A percentile compares a stretch with the other conserved stretches of the same genome.
Evolutionary conservation across 2,329 filamentous ascomycete species (phyloP).

Genomic region (Trichoderma lentiforme): DNA sequence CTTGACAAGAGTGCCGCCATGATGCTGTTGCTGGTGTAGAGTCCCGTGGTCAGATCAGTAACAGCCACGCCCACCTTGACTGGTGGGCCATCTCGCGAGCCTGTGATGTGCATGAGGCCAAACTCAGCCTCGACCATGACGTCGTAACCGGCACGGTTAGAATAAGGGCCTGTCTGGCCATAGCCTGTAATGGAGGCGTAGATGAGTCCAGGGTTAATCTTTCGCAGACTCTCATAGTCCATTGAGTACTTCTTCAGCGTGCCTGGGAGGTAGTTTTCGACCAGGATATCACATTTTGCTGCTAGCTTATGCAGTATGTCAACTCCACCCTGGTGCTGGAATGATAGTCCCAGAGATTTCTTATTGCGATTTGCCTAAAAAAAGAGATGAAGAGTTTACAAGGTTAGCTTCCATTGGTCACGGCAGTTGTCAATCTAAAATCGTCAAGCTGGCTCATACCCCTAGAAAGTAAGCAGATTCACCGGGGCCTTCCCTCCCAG

Average conservation of each 20-base stretch:
- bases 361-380: constrained; percentile 91
- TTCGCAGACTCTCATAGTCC: constrained; percentile 77
- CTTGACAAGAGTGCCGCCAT: constrained; percentile 87
- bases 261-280: constrained; percentile 94
- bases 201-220: constrained; percentile 81
- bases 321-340: constrained; percentile 79
- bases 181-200: constrained; percentile 98
- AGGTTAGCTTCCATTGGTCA: background rate
- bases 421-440: background rate
- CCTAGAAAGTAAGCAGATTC: constrained; percentile 94
- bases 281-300: constrained; percentile 82
- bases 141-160: constrained; percentile 86
- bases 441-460: constrained; percentile 44
- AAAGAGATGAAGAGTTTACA: background rate
- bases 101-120: constrained; percentile 98
- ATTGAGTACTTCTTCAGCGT: constrained; percentile 85
- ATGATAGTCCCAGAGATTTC: constrained; percentile 87
- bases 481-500: constrained; percentile 64
- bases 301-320: constrained; percentile 83
- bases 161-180: constrained; percentile 90
- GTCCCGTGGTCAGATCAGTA: constrained; percentile 88
- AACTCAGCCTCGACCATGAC: constrained; percentile 99
- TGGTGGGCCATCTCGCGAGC: constrained; percentile 78
- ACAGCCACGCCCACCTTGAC: constrained; percentile 98
- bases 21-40: constrained; percentile 93